Percentiles rank a stretch among this genome's conserved stretches.
Evolutionary conservation across 2,329 filamentous ascomycete genomes (phyloP).

Genomic region (Talaromyces verruculosus): DNA sequence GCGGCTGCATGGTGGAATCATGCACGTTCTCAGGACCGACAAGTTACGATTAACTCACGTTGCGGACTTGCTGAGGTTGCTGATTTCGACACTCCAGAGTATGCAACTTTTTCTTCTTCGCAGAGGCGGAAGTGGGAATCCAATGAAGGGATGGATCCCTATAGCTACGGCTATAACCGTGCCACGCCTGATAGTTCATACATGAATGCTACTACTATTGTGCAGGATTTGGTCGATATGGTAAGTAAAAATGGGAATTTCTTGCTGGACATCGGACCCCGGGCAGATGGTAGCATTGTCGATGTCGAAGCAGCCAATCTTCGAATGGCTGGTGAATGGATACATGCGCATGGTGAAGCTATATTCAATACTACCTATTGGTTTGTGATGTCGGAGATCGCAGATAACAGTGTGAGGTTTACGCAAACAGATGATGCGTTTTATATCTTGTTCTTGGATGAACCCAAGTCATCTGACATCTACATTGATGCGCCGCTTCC

Average conservation of each 20-base stretch:
- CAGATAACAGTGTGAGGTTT: constrained; percentile 46
- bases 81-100: constrained; percentile 64
- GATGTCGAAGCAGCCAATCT: constrained; percentile 51
- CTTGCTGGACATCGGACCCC: constrained; percentile 57
- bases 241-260: constrained; percentile 59
- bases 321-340: constrained; percentile 55
- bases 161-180: constrained; percentile 59
- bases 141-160: constrained; percentile 62
- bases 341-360: constrained; percentile 53
- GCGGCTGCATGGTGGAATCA: constrained; percentile 47
- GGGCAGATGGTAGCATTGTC: constrained; percentile 56
- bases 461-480: constrained; percentile 30
- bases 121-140: constrained; percentile 61
- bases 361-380: constrained; percentile 59
- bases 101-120: constrained; percentile 51
- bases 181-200: constrained; percentile 53
- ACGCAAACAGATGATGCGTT: constrained; percentile 54
- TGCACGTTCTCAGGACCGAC: constrained; percentile 41
- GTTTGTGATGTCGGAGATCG: constrained; percentile 47
- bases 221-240: constrained; percentile 54
- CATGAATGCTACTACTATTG: constrained; percentile 53
- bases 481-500: constrained; percentile 17
- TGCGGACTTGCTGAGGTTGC: constrained; percentile 52
- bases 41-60: constrained; percentile 58
- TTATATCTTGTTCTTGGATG: constrained; percentile 49